Percentiles rank a stretch among this genome's conserved stretches.
These are phyloP conservation scores for Backusella westeae DNA, from an alignment of 192 early-diverging fungal species.

Conservation along the genomic window DNA sequence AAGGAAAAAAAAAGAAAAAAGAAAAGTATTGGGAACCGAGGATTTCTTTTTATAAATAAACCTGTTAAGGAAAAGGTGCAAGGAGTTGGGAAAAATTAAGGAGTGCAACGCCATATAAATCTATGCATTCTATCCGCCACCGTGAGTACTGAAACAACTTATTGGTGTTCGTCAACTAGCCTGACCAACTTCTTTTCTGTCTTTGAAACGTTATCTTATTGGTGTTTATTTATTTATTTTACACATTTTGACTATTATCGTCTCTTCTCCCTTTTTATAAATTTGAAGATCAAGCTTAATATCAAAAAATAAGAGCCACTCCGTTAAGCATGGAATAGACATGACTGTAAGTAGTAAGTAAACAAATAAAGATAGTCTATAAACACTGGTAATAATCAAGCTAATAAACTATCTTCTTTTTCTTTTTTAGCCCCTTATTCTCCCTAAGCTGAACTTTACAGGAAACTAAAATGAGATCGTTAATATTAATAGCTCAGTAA, in stretches of 20 bases:
- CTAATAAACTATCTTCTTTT: background rate
- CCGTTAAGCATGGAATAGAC: background rate
- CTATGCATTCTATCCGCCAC: constrained; percentile 1
- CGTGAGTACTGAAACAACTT: background rate
- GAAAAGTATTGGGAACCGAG: background rate
- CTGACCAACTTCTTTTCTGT: constrained; percentile 1
- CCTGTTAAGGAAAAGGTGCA: constrained; percentile 14
- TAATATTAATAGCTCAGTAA: too few species aligned
- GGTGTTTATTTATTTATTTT: background rate
- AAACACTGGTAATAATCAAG: background rate
- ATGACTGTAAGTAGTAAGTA: background rate
- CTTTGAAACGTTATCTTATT: background rate
- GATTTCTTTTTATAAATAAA: constrained; percentile 7
- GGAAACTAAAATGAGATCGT: background rate
- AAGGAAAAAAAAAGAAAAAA: background rate
- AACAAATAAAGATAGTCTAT: too few species aligned
- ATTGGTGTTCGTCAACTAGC: background rate
- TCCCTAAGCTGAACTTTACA: background rate
- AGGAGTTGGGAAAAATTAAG: constrained; percentile 6
- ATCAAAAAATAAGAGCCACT: background rate
- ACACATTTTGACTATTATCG: background rate
- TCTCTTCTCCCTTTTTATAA: background rate
- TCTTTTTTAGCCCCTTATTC: background rate
- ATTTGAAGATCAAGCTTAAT: background rate
- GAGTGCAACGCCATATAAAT: background rate